These are phyloP conservation scores for Podaxis sp. DNA, from an alignment of 768 basidiomycete genomes.

Conservation along the genomic window DNA sequence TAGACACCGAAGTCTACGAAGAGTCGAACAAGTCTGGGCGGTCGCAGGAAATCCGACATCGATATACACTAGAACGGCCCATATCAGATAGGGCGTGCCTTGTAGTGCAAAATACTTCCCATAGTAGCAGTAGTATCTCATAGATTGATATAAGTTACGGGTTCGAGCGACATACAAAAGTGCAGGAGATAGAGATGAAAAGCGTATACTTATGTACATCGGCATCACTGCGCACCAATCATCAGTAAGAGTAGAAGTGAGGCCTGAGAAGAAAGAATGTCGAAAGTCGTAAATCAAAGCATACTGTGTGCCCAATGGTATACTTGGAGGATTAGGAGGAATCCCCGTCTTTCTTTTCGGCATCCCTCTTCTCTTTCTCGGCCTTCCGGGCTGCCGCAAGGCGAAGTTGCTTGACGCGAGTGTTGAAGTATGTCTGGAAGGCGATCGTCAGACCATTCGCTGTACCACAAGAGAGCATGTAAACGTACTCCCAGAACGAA, in stretches of 20 bases:
- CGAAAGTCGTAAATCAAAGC: too few species aligned
- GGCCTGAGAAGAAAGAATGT: too few species aligned
- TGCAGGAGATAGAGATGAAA: background rate
- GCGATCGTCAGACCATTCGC: conserved; percentile 7
- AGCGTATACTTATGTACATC: background rate
- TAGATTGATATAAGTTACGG: conserved; percentile 12
- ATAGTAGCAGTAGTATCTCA: conserved; percentile 6
- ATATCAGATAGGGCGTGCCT: conserved; percentile 29
- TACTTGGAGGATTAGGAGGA: background rate
- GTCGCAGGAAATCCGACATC: conserved; percentile 23
- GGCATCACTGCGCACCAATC: too few species aligned
- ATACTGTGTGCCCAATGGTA: background rate
- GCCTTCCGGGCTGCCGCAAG: conserved; percentile 54
- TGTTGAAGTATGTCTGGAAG: conserved; percentile 69
- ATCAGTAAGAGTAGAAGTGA: too few species aligned
- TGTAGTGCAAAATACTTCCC: conserved; percentile 30
- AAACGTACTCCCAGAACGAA: conserved; percentile 72
- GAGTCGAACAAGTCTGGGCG: background rate
- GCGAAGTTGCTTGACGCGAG: conserved; percentile 63
- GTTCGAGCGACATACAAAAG: background rate
- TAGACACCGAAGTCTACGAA: conserved; percentile 48
- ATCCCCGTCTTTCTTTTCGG: conserved; percentile 29
- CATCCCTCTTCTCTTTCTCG: conserved; percentile 37
- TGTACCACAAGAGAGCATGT: background rate
- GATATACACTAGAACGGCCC: conserved; percentile 35